phyloP scores from a whole-genome alignment of 345 rosid genomes.

The Diplotaxis tenuifolia region DNA sequence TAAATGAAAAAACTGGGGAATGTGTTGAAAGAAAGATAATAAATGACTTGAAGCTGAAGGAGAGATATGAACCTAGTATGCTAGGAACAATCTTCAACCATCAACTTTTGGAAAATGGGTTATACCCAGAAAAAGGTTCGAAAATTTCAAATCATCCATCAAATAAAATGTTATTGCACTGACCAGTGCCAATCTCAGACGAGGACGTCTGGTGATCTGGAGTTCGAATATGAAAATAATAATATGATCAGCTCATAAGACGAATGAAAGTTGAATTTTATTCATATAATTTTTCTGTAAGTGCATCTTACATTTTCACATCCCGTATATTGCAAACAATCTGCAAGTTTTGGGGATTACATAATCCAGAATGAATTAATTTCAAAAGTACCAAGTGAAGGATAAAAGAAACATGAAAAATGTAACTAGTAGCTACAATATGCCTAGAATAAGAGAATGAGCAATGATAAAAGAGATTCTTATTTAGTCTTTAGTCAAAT shows the following conservation, averaged over 20 bases:
- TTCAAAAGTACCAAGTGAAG: neutral
- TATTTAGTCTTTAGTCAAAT: conserved; percentile 45
- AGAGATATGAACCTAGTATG: neutral
- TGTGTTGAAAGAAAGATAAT: neutral
- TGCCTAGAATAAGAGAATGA: conserved; percentile 11
- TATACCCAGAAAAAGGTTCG: neutral
- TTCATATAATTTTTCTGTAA: neutral
- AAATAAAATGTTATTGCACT: neutral
- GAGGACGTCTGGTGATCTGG: neutral
- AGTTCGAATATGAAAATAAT: neutral
- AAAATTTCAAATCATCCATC: neutral
- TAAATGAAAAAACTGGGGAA: neutral
- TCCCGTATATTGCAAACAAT: conserved; percentile 5
- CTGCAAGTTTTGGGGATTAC: neutral
- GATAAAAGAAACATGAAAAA: neutral
- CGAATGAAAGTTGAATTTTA: neutral
- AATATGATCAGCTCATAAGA: neutral
- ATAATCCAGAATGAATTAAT: neutral
- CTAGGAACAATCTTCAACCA: neutral
- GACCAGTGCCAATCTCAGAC: neutral
- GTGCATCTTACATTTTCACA: conserved; percentile 9
- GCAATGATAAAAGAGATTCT: neutral
- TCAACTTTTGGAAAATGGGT: neutral
- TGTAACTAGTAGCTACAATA: neutral
- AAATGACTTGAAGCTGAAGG: neutral